Evolutionary conservation across 2,329 filamentous ascomycete genomes (phyloP).

Genomic region (Neofusicoccum laricinum): DNA sequence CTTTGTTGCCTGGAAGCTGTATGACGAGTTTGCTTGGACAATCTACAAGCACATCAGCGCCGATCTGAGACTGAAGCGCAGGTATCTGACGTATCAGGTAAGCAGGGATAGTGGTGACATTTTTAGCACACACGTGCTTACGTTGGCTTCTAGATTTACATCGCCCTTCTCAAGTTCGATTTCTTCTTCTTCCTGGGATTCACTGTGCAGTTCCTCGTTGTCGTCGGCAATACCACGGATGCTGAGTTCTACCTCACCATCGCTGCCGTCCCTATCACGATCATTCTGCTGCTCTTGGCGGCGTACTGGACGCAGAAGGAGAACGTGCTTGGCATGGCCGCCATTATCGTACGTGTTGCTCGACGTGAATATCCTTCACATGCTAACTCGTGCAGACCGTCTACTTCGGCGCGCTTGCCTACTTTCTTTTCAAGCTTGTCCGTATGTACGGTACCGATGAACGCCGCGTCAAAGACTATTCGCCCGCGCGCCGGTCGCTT

Average conservation of each 20-base stretch:
- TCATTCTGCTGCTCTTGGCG: slow-evolving; percentile 80
- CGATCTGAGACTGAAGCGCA: slow-evolving; percentile 92
- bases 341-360: slow-evolving; percentile 61
- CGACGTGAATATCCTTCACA: background rate
- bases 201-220: slow-evolving; percentile 94
- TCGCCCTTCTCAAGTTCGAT: slow-evolving; percentile 95
- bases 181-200: slow-evolving; percentile 99
- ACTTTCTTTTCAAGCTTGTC: slow-evolving; percentile 97
- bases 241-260: slow-evolving; percentile 84
- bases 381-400: slow-evolving; percentile 51
- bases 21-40: slow-evolving; percentile 98
- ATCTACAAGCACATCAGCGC: slow-evolving; percentile 99
- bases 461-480: slow-evolving; percentile 56
- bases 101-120: slow-evolving; percentile 22
- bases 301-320: slow-evolving; percentile 84
- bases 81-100: slow-evolving; percentile 95
- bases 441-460: slow-evolving; percentile 76
- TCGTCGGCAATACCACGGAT: slow-evolving; percentile 67
- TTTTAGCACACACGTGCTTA: slow-evolving; percentile 1
- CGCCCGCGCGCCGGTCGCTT: slow-evolving; percentile 76
- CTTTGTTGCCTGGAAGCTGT: slow-evolving; percentile 87
- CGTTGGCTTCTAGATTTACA: slow-evolving; percentile 71
- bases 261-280: slow-evolving; percentile 85
- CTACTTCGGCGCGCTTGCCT: slow-evolving; percentile 84
- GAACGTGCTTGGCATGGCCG: slow-evolving; percentile 72